These are phyloP conservation scores for Coccomyxa sp. DNA, from an alignment of 139 green algal species.

Conservation along the genomic window DNA sequence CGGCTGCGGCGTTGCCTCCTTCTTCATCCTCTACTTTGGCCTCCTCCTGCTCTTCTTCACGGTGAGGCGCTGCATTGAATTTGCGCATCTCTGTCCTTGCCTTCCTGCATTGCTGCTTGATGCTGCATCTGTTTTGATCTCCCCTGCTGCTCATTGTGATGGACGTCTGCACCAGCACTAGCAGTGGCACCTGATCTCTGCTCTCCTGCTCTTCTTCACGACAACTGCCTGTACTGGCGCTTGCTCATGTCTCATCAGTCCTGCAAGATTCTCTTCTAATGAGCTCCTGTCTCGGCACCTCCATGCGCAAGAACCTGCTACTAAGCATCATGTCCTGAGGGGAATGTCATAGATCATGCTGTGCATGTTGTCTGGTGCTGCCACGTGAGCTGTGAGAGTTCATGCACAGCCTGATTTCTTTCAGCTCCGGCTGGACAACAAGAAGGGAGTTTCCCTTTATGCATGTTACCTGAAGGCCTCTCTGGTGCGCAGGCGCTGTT, in stretches of 20 bases:
- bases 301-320: too few relatives aligned
- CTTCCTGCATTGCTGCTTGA: not conserved
- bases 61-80: too few relatives aligned
- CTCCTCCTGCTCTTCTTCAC: not conserved
- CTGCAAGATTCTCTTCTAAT: too few relatives aligned
- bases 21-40: not conserved
- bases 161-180: not conserved
- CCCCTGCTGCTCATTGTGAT: not conserved
- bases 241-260: too few relatives aligned
- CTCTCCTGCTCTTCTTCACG: not conserved
- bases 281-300: too few relatives aligned
- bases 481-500: not conserved
- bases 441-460: not conserved
- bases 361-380: not conserved
- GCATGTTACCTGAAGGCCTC: not conserved
- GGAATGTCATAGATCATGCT: not conserved
- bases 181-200: not conserved
- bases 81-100: not conserved
- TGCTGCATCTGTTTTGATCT: not conserved
- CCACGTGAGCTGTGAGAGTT: not conserved
- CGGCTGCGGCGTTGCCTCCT: not conserved
- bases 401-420: not conserved
- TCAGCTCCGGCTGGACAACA: not conserved
- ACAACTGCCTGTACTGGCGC: not conserved
- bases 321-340: not conserved